Evolutionary conservation across 225 moss, liverwort and hornwort genomes (phyloP), one percentile per base, ranked within the genome.

Genomic region (Bryoerythrophyllum caledonicum): DNA sequence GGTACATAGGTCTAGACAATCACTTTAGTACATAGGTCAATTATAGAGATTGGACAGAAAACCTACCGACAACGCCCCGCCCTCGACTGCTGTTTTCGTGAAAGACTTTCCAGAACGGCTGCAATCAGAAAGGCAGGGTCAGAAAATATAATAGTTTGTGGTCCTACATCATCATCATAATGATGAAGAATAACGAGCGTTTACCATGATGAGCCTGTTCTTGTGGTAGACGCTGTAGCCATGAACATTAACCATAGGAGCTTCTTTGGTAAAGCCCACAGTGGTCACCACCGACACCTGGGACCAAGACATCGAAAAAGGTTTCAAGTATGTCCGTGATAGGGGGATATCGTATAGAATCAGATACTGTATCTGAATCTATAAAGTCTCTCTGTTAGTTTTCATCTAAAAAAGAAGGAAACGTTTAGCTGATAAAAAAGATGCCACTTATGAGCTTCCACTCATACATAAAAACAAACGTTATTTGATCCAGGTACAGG

Each of bases 21-120:
- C 38, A 35, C 19, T 37, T 3, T 2, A 51, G 59, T 35, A 16
- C 40, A 23, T 48, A 51, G n/a, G 51, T 15, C 43, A 27, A 6
- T 30, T 8, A 53, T 64, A 44, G 19, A 57, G 17, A n/a, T 52
- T 53, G n/a, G 34, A 71, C 59, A 54, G 34, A n/a, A 27, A 59
- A 80, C 76, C 58, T 62, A 85, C 90, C 94, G 10, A 94, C 90
- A 55, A 94, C 87, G n/a, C 91, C 88, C 57, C 90, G 74, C 25
- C 94, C 88, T 64, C 91, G 78, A 81, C 90, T 94, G 78, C 84
- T 91, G 52, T 87, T 94, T 19, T 90, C 90, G 44, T 84, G 82
- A 75, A 90, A 84, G 51, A 94, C 91, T 83, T 89, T 91, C 91
- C 88, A 94, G 68, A 94, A 91, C 10, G 91, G 94, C 85, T 90